Evolutionary conservation across 2,329 filamentous ascomycete genomes (phyloP).

Genomic region (Xylariaceae sp.): DNA sequence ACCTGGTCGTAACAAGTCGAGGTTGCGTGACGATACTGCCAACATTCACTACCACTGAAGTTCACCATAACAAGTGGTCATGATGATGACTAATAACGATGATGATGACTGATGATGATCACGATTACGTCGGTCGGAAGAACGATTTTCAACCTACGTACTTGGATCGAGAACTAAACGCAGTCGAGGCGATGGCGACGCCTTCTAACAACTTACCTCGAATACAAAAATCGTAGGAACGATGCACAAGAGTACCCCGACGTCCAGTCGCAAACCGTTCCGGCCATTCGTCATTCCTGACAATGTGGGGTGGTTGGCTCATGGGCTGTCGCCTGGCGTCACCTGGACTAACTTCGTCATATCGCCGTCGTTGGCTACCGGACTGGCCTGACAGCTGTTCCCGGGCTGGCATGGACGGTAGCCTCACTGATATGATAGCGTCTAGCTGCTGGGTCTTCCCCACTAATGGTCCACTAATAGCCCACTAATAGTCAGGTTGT

Average conservation of each 20-base stretch:
- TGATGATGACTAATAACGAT: background rate
- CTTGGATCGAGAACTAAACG: background rate
- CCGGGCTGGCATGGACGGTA: too few species aligned
- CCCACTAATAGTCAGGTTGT: background rate
- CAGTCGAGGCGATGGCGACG: too few species aligned
- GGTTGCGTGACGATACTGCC: too few species aligned
- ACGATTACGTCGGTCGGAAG: background rate
- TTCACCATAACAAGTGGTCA: background rate
- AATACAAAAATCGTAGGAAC: too few species aligned
- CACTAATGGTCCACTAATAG: too few species aligned
- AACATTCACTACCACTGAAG: too few species aligned
- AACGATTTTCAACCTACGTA: background rate
- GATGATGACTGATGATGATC: background rate
- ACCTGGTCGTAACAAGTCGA: too few species aligned
- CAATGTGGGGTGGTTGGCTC: background rate
- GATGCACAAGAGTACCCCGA: too few species aligned
- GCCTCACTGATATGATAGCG: background rate
- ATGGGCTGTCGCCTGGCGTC: too few species aligned
- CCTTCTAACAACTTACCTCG: too few species aligned
- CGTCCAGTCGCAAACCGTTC: background rate
- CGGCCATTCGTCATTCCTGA: background rate
- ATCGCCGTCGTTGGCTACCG: too few species aligned
- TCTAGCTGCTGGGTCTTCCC: background rate
- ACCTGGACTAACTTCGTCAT: too few species aligned
- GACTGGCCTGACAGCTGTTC: background rate